Evolutionary conservation across 345 rosid species (phyloP).

Genomic region (Melaleuca alternifolia): DNA sequence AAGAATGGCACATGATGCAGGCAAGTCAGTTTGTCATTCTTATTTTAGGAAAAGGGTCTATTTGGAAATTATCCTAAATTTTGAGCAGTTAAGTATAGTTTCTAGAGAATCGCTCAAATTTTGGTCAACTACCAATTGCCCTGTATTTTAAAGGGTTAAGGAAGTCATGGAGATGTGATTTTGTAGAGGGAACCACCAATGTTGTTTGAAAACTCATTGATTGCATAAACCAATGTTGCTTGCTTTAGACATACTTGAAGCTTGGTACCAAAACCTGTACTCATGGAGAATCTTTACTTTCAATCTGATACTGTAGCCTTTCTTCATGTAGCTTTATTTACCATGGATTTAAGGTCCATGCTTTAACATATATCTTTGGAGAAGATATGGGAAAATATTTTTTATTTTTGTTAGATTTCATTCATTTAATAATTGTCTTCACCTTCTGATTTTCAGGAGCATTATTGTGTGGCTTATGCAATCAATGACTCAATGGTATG

Average conservation of each 20-base stretch:
- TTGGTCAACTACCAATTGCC: not conserved
- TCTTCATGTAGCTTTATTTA: not conserved
- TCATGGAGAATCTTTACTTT: not conserved
- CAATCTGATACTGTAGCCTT: not conserved
- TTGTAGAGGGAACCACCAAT: not conserved
- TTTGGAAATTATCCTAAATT: not conserved
- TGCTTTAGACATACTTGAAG: not conserved
- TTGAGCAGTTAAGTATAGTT: not conserved
- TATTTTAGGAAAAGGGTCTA: not conserved
- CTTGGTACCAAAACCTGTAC: not conserved
- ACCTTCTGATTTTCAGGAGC: slow-evolving; percentile 51
- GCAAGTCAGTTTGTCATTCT: slow-evolving; percentile 30
- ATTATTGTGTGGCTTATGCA: slow-evolving; percentile 76
- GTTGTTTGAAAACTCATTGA: not conserved
- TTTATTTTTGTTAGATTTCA: not conserved
- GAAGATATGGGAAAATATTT: not conserved
- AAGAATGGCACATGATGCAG: slow-evolving; percentile 99
- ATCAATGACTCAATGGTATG: slow-evolving; percentile 84
- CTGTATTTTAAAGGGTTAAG: not conserved
- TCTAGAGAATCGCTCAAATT: not conserved
- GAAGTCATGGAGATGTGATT: not conserved
- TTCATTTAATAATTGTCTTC: not conserved
- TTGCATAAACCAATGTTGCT: not conserved
- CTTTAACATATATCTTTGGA: not conserved
- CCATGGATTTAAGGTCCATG: not conserved